Base-by-base conservation (phyloP, 768 basidiomycete genomes). In the Thelephora aurantiotincta region DNA sequence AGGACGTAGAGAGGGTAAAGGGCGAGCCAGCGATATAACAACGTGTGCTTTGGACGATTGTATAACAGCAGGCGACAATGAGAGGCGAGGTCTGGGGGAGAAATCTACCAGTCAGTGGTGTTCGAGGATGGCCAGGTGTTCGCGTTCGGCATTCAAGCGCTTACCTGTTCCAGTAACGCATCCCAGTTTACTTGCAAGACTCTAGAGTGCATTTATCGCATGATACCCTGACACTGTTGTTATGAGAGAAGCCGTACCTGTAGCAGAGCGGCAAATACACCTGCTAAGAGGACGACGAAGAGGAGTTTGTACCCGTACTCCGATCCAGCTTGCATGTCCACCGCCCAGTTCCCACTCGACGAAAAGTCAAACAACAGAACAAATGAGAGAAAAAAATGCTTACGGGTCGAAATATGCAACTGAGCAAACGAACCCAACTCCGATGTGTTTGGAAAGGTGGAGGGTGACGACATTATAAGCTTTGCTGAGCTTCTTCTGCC, bases 401-500 rank as follows among this genome's bases (percentile, higher is more conserved):
- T 55, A 87, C 79, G 86, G 87, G 57, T 89, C 86, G 57, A 88
- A 86, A 62, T 92, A 93, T 0, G 89, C 90, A 7, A 92, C 87
- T 7, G 84, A 75, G 52, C 87, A 89, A 20, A 93, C 77, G 43
- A 90, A 67, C n/a, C 90, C 90, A 41, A 88, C 79, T 4, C 90
- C 90, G 2, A 76, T 74, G 59, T 87, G 85, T 54, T 69, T 78
- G 48, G 65, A 70, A 22, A 70, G 64, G 59, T 87, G 83, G 37
- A 55, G 52, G 14, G 45, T 14, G 43, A 61, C 54, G 48, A 55
- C 26, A 18, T 41, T 14, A 9, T 22, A 41, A 18, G 38, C 38
- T 18, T 41, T 41, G 34, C n/a, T 22, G 6, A 48, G 47, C 18
- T 42, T 48, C 26, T 30, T 30, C 26, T 30, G 26, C 26, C 26